Evolutionary conservation across 345 rosid genomes (phyloP), one percentile per base, ranked within the genome.

Genomic region (Brassica cretica): DNA sequence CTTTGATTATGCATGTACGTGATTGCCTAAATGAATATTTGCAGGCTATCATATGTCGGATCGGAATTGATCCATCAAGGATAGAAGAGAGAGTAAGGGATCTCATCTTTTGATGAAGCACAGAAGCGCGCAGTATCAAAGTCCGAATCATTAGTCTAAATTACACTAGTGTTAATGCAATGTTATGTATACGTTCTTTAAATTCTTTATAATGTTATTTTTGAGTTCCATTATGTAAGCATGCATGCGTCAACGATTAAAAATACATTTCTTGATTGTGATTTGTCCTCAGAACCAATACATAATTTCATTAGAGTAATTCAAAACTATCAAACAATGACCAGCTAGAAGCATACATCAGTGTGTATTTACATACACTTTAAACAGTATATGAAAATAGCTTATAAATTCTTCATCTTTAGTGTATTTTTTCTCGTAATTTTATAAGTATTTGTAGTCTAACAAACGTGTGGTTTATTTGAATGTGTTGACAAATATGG

Each of bases 11-110:
- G 8, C 46, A 39, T 59, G 27, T 46, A 3, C 2, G 29, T 68
- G 7, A 55, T 55, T 10, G 21, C 21, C 14, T 10, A 24, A n/a
- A 70, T 25, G 65, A 30, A 24, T 55, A 24, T 55, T 24, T 77
- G 66, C 82, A 78, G 82, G 78, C 82, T 73, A 49, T 33, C 8
- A 16, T 74, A 59, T 35, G 24, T 79, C 58, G 78, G 70, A 79
- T 73, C 4, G 70, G 78, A 11, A 60, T 78, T 68, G 82, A 68
- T 60, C 46, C 74, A 46, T 73, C 65, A 46, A 68, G 69, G 30
- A 73, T 79, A 11, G 78, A 72, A 51, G n/a, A 61, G 70, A 73
- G 44, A 60, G 5, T 73, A 35, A 16, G 64, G 49, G 29, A 67
- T 32, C 44, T 72, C 6, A 78, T 78, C 19, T 66, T 21, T 66